A percentile compares a stretch with the other conserved stretches of the same genome.
These are phyloP conservation scores for Pyrenochaeta sp. DNA, from an alignment of 2,329 filamentous ascomycete genomes.

Conservation along the genomic window DNA sequence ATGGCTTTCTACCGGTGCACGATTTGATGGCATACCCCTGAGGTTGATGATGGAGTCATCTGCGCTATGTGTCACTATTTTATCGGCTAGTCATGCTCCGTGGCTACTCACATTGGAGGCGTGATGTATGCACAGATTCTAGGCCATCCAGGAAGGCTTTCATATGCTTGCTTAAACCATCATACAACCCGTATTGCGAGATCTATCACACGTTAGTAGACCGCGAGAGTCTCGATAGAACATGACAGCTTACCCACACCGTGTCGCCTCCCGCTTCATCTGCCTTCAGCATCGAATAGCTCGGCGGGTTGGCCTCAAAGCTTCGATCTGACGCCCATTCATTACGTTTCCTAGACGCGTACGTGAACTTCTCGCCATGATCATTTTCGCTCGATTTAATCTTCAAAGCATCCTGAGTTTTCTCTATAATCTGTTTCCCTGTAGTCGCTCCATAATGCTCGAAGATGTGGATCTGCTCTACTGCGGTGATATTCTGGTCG, in stretches of 20 bases:
- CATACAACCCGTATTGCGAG: conserved; percentile 24
- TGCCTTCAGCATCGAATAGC: conserved; percentile 8
- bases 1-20: conserved; percentile 46
- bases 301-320: conserved; percentile 12
- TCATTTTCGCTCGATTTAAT: background rate
- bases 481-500: conserved; percentile 51
- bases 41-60: conserved; percentile 6
- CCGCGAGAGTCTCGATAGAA: background rate
- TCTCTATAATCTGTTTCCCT: conserved; percentile 2
- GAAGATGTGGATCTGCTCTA: conserved; percentile 4
- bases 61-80: background rate
- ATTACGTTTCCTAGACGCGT: background rate
- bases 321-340: conserved; percentile 10
- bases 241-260: conserved; percentile 2
- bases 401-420: background rate
- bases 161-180: conserved; percentile 15
- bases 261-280: conserved; percentile 5
- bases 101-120: conserved; percentile 1
- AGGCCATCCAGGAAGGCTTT: conserved; percentile 14
- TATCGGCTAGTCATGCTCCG: background rate
- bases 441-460: conserved; percentile 1
- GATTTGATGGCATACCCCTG: conserved; percentile 46
- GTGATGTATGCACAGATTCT: conserved; percentile 9
- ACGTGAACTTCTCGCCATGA: background rate
- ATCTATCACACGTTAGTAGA: conserved; percentile 1